Percentiles rank a stretch among this genome's conserved stretches.
phyloP scores from a whole-genome alignment of 2,329 filamentous ascomycete species.

The Aquanectria penicillioides region DNA sequence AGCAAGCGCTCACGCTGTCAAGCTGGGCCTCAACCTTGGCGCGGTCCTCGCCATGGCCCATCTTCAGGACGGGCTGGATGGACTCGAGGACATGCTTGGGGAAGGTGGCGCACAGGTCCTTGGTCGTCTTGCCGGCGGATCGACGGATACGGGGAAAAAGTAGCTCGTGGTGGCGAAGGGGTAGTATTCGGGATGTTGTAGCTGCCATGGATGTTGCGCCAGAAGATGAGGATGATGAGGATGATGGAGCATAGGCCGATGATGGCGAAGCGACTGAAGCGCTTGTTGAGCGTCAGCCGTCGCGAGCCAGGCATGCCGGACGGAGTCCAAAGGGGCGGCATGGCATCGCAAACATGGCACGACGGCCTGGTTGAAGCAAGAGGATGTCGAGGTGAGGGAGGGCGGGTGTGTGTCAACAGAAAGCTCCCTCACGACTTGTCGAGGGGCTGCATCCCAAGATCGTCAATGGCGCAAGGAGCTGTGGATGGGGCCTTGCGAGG shows the following conservation, averaged over 20 bases:
- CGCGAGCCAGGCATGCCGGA: conserved; percentile 32
- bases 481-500: conserved; percentile 11
- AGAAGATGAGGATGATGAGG: conserved; percentile 39
- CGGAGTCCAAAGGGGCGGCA: conserved; percentile 39
- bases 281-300: conserved; percentile 45
- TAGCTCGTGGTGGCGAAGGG: conserved; percentile 43
- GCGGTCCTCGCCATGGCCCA: conserved; percentile 44
- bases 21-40: conserved; percentile 55
- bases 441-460: conserved; percentile 7
- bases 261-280: conserved; percentile 44
- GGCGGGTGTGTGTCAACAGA: conserved; percentile 2
- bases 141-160: conserved; percentile 44
- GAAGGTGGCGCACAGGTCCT: conserved; percentile 46
- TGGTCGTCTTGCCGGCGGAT: conserved; percentile 36
- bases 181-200: conserved; percentile 41
- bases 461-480: neutral
- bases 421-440: conserved; percentile 13
- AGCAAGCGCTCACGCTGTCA: conserved; percentile 62
- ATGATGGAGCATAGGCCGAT: conserved; percentile 34
- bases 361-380: conserved; percentile 18
- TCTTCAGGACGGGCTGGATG: conserved; percentile 47
- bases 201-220: conserved; percentile 35
- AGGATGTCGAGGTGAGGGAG: neutral
- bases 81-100: conserved; percentile 44
- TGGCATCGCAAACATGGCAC: conserved; percentile 39